Evolutionary conservation across 139 green algal species (phyloP), one percentile per base, ranked within the genome.

Genomic region (Ettlia oleoabundans): DNA sequence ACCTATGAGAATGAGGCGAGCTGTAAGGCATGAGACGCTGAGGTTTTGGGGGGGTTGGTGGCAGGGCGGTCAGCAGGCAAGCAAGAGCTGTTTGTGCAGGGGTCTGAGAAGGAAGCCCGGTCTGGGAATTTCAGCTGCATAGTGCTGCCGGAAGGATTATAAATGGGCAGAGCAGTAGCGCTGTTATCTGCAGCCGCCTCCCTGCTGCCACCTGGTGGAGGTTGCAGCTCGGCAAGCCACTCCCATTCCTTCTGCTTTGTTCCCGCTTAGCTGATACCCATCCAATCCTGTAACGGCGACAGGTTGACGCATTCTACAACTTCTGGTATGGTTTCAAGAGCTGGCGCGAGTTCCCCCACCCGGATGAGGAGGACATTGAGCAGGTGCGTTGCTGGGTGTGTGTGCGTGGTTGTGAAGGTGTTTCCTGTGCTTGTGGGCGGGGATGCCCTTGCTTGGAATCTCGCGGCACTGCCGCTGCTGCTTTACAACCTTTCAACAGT

Each of bases 331-430:
- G 21, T 42, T 98, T 97, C 88, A 95, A 93, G 85, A 95, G 88
- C 13, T 99, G 96, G 96, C 85, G 96, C 19, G 96, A 99, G 92
- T 98, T 98, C 83, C 96, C 96, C 1, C 94, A 99, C 84, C 92
- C 92, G 0, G 96, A 98, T 68, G 96, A 99, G 86, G 96, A 98
- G 86, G 96, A 99, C 86, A 78, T 96, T 52, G 93, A 98, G 78
- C 83, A 90, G 58, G 93, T 76, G 43, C n/a, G n/a, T n/a, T n/a
- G n/a, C n/a, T n/a, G n/a, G n/a, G n/a, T n/a, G n/a, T n/a, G n/a
- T n/a, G n/a, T n/a, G n/a, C n/a, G n/a, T n/a, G n/a, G n/a, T n/a
- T 13, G 42, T 18, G 26, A 4, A 2, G 2, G 30, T 26, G 15
- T 28, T n/a, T 2, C 10, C 13, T n/a, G 55, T 32, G 55, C 18